Base-by-base conservation (phyloP, 1,284 basidiomycete species). In the Phlebopus sp. region DNA sequence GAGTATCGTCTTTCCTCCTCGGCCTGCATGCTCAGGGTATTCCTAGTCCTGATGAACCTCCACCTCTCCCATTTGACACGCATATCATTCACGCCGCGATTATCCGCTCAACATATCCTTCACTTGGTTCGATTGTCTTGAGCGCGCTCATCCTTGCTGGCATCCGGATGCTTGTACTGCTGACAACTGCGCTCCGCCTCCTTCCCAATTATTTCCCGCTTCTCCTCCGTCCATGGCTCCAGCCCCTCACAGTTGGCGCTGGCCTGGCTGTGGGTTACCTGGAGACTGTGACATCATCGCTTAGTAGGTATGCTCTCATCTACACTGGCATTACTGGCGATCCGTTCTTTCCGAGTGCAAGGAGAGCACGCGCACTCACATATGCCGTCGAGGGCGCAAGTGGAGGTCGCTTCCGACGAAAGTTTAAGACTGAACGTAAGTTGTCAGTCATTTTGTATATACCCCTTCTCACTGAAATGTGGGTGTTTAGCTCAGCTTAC, bases 271-370 rank as follows among this genome's bases (percentile, higher is more conserved):
- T 81, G 1, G 69, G 73, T 1, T 82, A 77, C 51, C 63, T 83
- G 38, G 85, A 89, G 46, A 78, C 72, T 10, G 70, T 81, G 14
- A 81, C 88, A 1, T 82, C 81, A 31, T 81, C 85, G n/a, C 70
- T 94, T 43, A 92, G 90, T 69, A 82, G 81, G 35, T 87, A 92
- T 58, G 90, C 89, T 11, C 73, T 96, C 27, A 79, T 93, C 9
- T 95, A 95, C 63, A 80, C 83, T 1, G 93, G 93, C 0, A 72
- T 97, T 50, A 94, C 90, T 0, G 93, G 92, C 0, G 86, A 90
- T 46, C 75, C 82, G 1, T 96, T 95, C 67, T 86, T 90, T 75
- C 76, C 77, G 6, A 84, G 84, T 51, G 90, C 91, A 10, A 75
- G 83, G 49, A 73, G 89, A 34, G 80, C 85, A 11, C 72, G 73